phyloP scores from a whole-genome alignment of 805 yeast genomes.

The Saccharomycopsis capsularis region DNA sequence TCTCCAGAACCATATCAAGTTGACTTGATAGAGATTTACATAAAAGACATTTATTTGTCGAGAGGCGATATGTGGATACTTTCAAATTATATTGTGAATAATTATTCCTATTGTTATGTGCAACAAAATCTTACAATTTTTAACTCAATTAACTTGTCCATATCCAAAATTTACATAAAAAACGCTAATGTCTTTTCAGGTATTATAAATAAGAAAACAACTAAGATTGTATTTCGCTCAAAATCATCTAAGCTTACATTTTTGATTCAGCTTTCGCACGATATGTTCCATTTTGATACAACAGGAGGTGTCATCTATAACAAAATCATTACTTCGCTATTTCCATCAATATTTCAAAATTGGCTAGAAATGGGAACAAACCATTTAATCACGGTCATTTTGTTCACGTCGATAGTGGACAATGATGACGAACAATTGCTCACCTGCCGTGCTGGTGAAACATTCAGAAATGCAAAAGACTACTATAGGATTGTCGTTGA shows the following conservation, averaged over 20 bases:
- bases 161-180: slow-evolving; percentile 52
- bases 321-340: slow-evolving; percentile 82
- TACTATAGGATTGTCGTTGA: slow-evolving; percentile 92
- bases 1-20: slow-evolving; percentile 45
- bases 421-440: slow-evolving; percentile 29
- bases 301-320: slow-evolving; percentile 92
- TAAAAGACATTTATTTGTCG: slow-evolving; percentile 73
- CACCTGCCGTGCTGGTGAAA: slow-evolving; percentile 47
- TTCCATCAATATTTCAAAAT: slow-evolving; percentile 79
- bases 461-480: slow-evolving; percentile 61
- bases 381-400: slow-evolving; percentile 82
- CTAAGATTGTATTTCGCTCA: slow-evolving; percentile 81
- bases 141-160: slow-evolving; percentile 53
- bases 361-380: slow-evolving; percentile 88
- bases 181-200: slow-evolving; percentile 72
- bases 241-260: slow-evolving; percentile 83
- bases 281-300: slow-evolving; percentile 98
- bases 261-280: slow-evolving; percentile 81
- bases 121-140: slow-evolving; percentile 44
- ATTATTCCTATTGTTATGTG: slow-evolving; percentile 39
- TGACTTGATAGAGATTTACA: slow-evolving; percentile 74
- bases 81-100: slow-evolving; percentile 62
- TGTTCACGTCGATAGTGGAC: slow-evolving; percentile 75
- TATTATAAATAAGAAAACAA: slow-evolving; percentile 56
- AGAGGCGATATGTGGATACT: slow-evolving; percentile 93